Evolutionary conservation across 2,329 filamentous ascomycete genomes (phyloP), one percentile per base, ranked within the genome.

Genomic region (Trichoderma citrinoviride): DNA sequence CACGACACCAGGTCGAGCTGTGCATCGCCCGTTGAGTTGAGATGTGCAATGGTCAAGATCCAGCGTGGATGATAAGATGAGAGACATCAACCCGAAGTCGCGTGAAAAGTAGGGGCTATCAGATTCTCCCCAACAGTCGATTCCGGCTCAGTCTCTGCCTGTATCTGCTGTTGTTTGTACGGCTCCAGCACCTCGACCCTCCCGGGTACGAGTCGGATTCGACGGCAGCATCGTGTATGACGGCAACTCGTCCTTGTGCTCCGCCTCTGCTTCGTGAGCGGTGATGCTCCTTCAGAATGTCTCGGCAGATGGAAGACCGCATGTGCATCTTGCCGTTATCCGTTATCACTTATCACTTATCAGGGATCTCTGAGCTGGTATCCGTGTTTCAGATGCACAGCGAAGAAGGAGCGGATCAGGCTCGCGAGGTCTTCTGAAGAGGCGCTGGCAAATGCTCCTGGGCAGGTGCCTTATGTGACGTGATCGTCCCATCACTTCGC

Each of bases 321-420:
- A n/a, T 53, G 33, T 52, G 17, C 19, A 47, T 60, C 58, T 27
- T 52, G 50, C 52, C 37, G 53, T 7, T 29, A 47, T n/a, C 55
- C 54, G 55, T 23, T 33, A 52, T 52, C 49, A 14, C 10, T 5
- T 14, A 37, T 37, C 33, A 14, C 12, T 37, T 37, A 12, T 37
- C 33, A 10, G 33, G 14, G 8, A 37, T 37, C 33, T n/a, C n/a
- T n/a, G n/a, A n/a, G n/a, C n/a, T 17, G 27, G 17, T 15, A 21
- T 29, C 55, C 46, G 49, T 21, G 17, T n/a, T 25, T 2, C 12
- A 41, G 41, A 41, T 43, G 21, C 44, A 49, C 23, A 19, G 15
- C n/a, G 21, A 33, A 50, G 56, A 65, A 65, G 37, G 64, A 46
- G 23, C 56, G 46, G 55, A 23, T 25, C 23, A 47, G 14, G 25